Base-by-base conservation (phyloP, 257 asterid species). In the Jaltomata sinuosa region DNA sequence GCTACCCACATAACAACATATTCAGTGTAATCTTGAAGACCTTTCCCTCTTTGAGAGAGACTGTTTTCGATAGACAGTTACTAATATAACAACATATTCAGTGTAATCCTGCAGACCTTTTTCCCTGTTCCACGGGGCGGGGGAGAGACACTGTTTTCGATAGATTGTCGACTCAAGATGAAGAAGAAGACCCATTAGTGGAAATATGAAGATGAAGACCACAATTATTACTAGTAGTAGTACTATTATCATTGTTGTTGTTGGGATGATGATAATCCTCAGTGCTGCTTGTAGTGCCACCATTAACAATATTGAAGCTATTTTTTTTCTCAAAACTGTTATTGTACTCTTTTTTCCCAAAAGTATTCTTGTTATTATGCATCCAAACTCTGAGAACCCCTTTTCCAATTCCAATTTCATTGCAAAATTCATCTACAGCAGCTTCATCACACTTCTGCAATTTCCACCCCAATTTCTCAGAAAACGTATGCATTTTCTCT, bases 321-420 rank as follows among this genome's bases (percentile, higher is more conserved):
- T 72, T 83, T 34, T 34, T 49, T 57, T 84, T 52, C 19, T 76
- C 82, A 2, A 38, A 29, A 22, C 6, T 52, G n/a, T 47, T 19
- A 12, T 21, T 27, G 8, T 3, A 16, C 1, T 85, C 83, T 53
- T 65, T 87, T 14, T 80, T 83, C 2, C 83, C 85, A 3, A 79
- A 36, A 5, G 87, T 86, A 65, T 84, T 86, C 54, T 90, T 90
- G 85, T 90, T 88, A 83, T 90, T 90, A 64, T 90, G 92, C 89
- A 90, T 90, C 92, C 93, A 90, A 1, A 90, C 93, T 69, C 89
- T 87, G 49, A 90, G 88, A 1, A 88, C 90, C 2, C 85, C 85
- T 68, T 79, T 87, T 25, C 83, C 52, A 11, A 90, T 86, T 11
- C 89, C 89, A 31, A 90, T 79, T 42, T 90, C 91, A 31, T 40